Evolutionary conservation across 805 yeast species (phyloP).

Genomic region (Spathaspora sp.): DNA sequence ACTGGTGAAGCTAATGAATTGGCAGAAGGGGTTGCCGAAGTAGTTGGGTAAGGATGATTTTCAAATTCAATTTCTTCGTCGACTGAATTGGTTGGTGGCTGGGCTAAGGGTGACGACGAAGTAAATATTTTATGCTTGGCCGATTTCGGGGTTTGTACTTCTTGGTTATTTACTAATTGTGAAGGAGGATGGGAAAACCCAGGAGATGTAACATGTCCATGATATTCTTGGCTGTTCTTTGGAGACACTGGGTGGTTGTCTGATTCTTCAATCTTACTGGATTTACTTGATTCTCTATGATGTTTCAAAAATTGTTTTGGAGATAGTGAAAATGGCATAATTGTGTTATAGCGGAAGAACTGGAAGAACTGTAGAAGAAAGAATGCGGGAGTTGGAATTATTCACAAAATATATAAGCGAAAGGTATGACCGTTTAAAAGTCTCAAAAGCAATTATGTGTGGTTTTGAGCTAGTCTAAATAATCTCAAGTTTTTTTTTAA

Average conservation of each 20-base stretch:
- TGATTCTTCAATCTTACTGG: neutral
- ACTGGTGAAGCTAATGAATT: constrained; percentile 2
- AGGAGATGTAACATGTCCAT: constrained; percentile 4
- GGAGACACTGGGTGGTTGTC: neutral
- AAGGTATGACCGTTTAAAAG: neutral
- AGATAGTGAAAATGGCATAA: neutral
- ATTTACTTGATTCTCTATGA: neutral
- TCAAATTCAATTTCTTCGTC: neutral
- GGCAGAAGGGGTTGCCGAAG: constrained; percentile 9
- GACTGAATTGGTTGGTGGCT: constrained; percentile 7
- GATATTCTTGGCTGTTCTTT: neutral
- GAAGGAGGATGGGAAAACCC: neutral
- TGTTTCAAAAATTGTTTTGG: neutral
- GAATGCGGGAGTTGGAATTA: neutral
- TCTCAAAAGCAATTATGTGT: neutral
- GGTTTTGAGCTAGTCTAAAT: neutral
- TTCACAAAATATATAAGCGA: neutral
- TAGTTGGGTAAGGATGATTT: neutral
- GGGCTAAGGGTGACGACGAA: constrained; percentile 7
- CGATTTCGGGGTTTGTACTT: neutral
- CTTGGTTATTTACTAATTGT: neutral
- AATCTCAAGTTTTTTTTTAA: neutral
- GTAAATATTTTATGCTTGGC: neutral
- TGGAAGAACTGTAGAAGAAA: neutral
- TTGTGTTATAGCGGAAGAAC: neutral